These are phyloP conservation scores for Arthroderma uncinatum DNA, from an alignment of 2,329 filamentous ascomycete genomes.

Conservation along the genomic window DNA sequence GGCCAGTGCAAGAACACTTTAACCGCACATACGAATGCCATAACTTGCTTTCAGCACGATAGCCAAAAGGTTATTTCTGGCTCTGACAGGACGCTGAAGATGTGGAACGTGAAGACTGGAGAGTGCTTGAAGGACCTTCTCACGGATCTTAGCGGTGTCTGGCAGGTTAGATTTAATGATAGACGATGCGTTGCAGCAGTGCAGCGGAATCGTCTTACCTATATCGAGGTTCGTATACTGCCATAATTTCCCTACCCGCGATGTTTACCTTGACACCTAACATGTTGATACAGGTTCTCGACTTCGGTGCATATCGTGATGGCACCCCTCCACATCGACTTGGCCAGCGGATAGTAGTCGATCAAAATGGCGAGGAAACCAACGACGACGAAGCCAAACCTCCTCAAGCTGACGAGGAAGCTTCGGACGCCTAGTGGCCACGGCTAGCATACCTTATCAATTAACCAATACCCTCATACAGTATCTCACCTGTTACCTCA, in stretches of 20 bases:
- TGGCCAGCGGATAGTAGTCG: slow-evolving; percentile 58
- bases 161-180: slow-evolving; percentile 98
- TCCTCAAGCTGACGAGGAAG: background rate
- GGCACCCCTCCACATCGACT: slow-evolving; percentile 66
- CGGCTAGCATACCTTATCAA: too few species aligned
- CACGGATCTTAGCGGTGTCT: slow-evolving; percentile 89
- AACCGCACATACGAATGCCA: slow-evolving; percentile 89
- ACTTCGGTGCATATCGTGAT: slow-evolving; percentile 89
- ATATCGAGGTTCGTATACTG: slow-evolving; percentile 69
- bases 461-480: too few species aligned
- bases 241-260: background rate
- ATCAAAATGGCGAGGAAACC: slow-evolving; percentile 31
- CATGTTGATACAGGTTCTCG: slow-evolving; percentile 60
- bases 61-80: slow-evolving; percentile 93
- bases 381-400: slow-evolving; percentile 19
- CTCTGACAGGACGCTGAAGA: slow-evolving; percentile 89
- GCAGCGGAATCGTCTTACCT: slow-evolving; percentile 82
- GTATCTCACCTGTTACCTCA: too few species aligned
- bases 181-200: slow-evolving; percentile 91
- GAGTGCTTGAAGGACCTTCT: slow-evolving; percentile 87
- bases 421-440: background rate
- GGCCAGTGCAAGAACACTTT: slow-evolving; percentile 83
- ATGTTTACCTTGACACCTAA: background rate
- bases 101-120: slow-evolving; percentile 93
- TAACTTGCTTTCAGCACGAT: slow-evolving; percentile 98